Base-by-base conservation (phyloP, 495 filamentous ascomycete species). In the Penicillium bialowiezense region DNA sequence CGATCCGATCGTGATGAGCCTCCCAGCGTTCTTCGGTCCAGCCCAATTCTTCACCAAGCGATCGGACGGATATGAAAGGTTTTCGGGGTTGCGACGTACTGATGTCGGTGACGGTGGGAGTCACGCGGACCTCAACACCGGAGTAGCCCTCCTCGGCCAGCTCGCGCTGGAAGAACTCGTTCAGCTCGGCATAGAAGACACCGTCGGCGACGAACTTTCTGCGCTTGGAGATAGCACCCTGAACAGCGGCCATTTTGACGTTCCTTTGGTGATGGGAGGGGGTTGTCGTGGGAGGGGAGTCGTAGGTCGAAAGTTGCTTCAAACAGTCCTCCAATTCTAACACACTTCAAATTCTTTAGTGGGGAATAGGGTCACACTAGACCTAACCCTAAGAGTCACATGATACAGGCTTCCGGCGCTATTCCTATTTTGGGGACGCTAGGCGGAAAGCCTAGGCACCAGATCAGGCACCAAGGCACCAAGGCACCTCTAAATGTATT, bases 91-190 rank as follows among this genome's bases (percentile, higher is more conserved):
- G 50, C 50, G 58, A 75, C 79, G 59, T 80, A 85, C 82, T 98
- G 86, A 97, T 97, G 73, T 97, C 93, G 79, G 93, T 98, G 72
- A 98, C 93, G 68, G 93, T 98, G 65, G 93, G 93, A 59, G 93
- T 98, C 64, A 98, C 93, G 80, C 93, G 91, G 76, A 98, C 95
- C 80, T 98, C 95, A 68, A 98, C 93, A 68, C 93, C 93, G 28
- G 95, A 97, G 82, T 98, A 98, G 60, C 93, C 93, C 82, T 98
- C 95, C 83, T 98, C 92, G 71, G 92, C 92, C 70, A 98, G 82
- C 80, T 98, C 93, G 73, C 95, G 92, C 82, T 97, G 95, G 90
- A 98, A 98, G 88, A 98, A 98, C 81, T 98, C 93, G 87, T 97
- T 98, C 75, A 97, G 78, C 79, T 98, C 93, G 79, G 95, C 95